Conservation (phyloP, 2,329 filamentous ascomycete genomes). For the Fusarium nygamai region DNA sequence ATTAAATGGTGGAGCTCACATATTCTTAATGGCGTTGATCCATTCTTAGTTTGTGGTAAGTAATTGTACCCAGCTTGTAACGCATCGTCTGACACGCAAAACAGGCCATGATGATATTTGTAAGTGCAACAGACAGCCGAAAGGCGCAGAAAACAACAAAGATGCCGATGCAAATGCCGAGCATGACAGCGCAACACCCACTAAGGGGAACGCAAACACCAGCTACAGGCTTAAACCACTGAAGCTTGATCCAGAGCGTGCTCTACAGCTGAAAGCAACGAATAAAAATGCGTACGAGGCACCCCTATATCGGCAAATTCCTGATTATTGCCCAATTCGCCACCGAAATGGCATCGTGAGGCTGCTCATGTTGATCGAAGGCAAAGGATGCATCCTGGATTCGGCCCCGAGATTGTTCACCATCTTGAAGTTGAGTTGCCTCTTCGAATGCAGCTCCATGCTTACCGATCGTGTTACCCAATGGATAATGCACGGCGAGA, state of each 20-base stretch:
- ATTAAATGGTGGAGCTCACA: slow-evolving; percentile 62
- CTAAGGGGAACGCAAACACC: neutral
- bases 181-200: neutral
- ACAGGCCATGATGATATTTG: slow-evolving; percentile 56
- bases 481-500: slow-evolving; percentile 67
- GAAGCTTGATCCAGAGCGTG: neutral
- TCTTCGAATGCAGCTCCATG: slow-evolving; percentile 61
- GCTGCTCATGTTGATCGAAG: slow-evolving; percentile 67
- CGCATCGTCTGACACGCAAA: neutral
- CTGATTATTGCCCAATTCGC: slow-evolving; percentile 71
- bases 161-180: neutral
- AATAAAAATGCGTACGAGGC: slow-evolving; percentile 34
- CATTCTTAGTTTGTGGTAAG: slow-evolving; percentile 40
- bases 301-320: slow-evolving; percentile 51
- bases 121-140: slow-evolving; percentile 37
- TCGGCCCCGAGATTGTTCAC: slow-evolving; percentile 75
- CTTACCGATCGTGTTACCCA: slow-evolving; percentile 61
- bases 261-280: slow-evolving; percentile 39
- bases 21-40: slow-evolving; percentile 46
- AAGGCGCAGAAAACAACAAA: neutral
- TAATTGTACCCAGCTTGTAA: neutral
- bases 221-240: neutral
- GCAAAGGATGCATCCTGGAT: slow-evolving; percentile 64
- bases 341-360: slow-evolving; percentile 72
- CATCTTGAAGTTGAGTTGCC: slow-evolving; percentile 68